Evolutionary conservation across 2,329 filamentous ascomycete genomes (phyloP).

Genomic region (Hortaea werneckii): DNA sequence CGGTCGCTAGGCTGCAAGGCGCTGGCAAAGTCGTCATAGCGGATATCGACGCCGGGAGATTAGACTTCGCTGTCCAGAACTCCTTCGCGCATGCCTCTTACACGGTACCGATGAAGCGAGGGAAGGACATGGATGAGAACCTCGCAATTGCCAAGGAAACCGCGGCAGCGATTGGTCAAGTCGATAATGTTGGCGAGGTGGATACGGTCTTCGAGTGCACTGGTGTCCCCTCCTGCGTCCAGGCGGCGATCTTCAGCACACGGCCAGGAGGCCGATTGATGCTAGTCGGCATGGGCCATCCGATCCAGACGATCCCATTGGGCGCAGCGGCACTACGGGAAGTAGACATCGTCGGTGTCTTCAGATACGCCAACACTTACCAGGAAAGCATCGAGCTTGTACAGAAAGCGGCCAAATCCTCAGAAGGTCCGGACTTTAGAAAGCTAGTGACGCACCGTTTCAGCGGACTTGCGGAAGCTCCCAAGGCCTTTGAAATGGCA

Average conservation of each 20-base stretch:
- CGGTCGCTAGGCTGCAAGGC: conserved; percentile 44
- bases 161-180: conserved; percentile 33
- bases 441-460: conserved; percentile 66
- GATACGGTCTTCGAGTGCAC: conserved; percentile 69
- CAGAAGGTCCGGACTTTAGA: conserved; percentile 52
- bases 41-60: conserved; percentile 48
- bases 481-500: conserved; percentile 60
- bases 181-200: conserved; percentile 42
- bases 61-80: conserved; percentile 45
- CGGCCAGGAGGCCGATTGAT: conserved; percentile 61
- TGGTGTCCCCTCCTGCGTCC: conserved; percentile 64
- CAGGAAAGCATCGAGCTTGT: conserved; percentile 56
- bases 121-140: conserved; percentile 44
- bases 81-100: conserved; percentile 38
- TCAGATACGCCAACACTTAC: conserved; percentile 69
- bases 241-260: conserved; percentile 63
- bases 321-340: conserved; percentile 64
- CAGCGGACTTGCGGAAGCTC: conserved; percentile 52
- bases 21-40: conserved; percentile 48
- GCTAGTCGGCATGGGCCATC: conserved; percentile 71
- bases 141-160: conserved; percentile 42
- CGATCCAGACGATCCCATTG: conserved; percentile 63
- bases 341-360: conserved; percentile 68
- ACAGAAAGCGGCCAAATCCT: conserved; percentile 31
- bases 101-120: conserved; percentile 37